Conservation (phyloP, 768 basidiomycete genomes). For the Suillus americanus region DNA sequence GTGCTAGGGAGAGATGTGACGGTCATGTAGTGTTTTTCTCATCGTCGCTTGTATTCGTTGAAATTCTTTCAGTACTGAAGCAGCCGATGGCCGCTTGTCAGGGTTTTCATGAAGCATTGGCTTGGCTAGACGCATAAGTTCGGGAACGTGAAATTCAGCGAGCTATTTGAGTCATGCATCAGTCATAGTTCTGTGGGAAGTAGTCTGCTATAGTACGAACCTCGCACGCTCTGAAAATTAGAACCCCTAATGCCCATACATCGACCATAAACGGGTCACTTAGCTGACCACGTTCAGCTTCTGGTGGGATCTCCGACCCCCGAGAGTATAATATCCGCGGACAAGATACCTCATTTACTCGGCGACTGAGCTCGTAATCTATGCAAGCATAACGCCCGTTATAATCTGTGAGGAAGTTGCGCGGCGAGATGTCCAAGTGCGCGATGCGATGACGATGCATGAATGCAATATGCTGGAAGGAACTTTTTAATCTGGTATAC, state of each 20-base stretch:
- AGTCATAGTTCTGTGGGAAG: slow-evolving; percentile 6
- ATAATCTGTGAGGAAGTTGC: slow-evolving; percentile 68
- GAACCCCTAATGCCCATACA: slow-evolving; percentile 68
- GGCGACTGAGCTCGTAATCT: slow-evolving; percentile 68
- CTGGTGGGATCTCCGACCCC: slow-evolving; percentile 71
- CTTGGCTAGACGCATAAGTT: slow-evolving; percentile 53
- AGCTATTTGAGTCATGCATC: slow-evolving; percentile 32
- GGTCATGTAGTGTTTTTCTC: slow-evolving; percentile 32
- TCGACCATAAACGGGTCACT: slow-evolving; percentile 70
- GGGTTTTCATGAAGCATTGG: slow-evolving; percentile 61
- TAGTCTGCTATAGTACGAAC: slow-evolving; percentile 35
- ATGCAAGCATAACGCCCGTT: slow-evolving; percentile 68
- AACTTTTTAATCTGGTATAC: slow-evolving; percentile 6
- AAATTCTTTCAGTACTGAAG: slow-evolving; percentile 50
- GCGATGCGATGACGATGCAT: slow-evolving; percentile 67
- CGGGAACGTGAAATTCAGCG: slow-evolving; percentile 56
- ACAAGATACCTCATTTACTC: slow-evolving; percentile 40
- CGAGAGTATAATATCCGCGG: slow-evolving; percentile 44
- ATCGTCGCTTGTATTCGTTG: slow-evolving; percentile 47
- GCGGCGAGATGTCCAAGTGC: slow-evolving; percentile 71
- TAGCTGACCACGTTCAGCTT: slow-evolving; percentile 52
- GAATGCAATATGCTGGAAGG: slow-evolving; percentile 59
- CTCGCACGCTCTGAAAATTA: slow-evolving; percentile 65
- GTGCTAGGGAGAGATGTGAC: neutral
- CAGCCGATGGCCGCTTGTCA: slow-evolving; percentile 50